A percentile compares a stretch with the other conserved stretches of the same genome.
phyloP scores from a whole-genome alignment of 2,329 filamentous ascomycete species.

The Orbilia ellipsospora region DNA sequence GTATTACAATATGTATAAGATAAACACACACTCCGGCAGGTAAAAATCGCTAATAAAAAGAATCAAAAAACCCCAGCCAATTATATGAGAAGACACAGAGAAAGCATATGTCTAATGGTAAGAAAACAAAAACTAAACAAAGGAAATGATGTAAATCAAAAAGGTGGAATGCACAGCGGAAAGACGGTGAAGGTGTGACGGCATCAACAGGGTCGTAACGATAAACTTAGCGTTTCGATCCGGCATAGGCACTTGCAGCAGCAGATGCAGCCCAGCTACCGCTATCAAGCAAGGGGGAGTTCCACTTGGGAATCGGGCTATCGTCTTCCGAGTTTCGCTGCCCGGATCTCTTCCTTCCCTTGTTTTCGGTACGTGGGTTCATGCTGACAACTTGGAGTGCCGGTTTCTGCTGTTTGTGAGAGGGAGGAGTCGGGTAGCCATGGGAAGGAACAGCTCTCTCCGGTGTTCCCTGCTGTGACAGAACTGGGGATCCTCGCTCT shows the following conservation, averaged over 20 bases:
- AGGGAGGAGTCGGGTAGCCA: conserved; percentile 79
- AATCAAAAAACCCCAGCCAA: conserved; percentile 35
- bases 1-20: conserved; percentile 53
- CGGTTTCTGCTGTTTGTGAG: conserved; percentile 77
- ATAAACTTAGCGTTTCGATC: conserved; percentile 64
- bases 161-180: conserved; percentile 1
- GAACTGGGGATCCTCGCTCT: conserved; percentile 72
- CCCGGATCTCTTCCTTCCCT: conserved; percentile 74
- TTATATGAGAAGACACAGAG: conserved; percentile 34
- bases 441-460: conserved; percentile 56
- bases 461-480: conserved; percentile 68
- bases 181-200: conserved; percentile 10
- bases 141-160: conserved; percentile 43
- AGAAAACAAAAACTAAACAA: conserved; percentile 41
- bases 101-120: conserved; percentile 47
- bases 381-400: conserved; percentile 72
- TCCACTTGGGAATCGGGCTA: conserved; percentile 77
- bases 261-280: conserved; percentile 89
- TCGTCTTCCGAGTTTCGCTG: conserved; percentile 68
- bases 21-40: conserved; percentile 29
- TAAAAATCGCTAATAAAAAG: conserved; percentile 37
- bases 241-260: conserved; percentile 77
- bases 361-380: conserved; percentile 70
- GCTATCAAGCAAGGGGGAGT: conserved; percentile 94
- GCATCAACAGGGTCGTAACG: neutral